Evolutionary conservation across 441 rosid species (phyloP).

Genomic region (Pelargonium fulgidum): DNA sequence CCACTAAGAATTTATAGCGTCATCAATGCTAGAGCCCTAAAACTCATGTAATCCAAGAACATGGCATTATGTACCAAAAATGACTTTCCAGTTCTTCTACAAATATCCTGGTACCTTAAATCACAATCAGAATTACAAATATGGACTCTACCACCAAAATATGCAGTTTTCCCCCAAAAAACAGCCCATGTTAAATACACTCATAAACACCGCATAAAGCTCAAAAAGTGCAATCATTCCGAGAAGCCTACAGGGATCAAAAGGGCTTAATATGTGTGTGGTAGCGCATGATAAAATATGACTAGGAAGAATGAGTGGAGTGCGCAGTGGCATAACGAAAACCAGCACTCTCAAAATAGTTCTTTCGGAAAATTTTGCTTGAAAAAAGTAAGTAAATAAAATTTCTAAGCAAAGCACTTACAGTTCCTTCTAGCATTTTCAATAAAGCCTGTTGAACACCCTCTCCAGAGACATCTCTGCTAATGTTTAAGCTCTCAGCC

Average conservation of each 20-base stretch:
- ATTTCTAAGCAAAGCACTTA: constrained; percentile 37
- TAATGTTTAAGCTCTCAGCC: constrained; percentile 89
- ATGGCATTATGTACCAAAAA: neutral
- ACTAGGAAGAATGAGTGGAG: neutral
- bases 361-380: neutral
- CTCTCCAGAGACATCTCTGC: constrained; percentile 95
- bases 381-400: neutral
- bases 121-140: neutral
- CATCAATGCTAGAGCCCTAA: neutral
- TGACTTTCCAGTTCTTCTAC: neutral
- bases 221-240: neutral
- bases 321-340: neutral
- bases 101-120: neutral
- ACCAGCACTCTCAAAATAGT: neutral
- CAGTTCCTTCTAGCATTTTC: constrained; percentile 97
- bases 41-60: neutral
- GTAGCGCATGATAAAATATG: neutral
- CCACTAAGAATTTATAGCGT: neutral
- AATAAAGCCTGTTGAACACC: constrained; percentile 93
- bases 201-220: neutral
- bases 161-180: neutral
- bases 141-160: neutral
- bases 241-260: neutral
- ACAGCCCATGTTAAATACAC: neutral
- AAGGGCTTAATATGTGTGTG: neutral